Evolutionary conservation across 2,329 filamentous ascomycete species (phyloP), one percentile per base, ranked within the genome.

Genomic region (Pseudogymnoascus sp.): DNA sequence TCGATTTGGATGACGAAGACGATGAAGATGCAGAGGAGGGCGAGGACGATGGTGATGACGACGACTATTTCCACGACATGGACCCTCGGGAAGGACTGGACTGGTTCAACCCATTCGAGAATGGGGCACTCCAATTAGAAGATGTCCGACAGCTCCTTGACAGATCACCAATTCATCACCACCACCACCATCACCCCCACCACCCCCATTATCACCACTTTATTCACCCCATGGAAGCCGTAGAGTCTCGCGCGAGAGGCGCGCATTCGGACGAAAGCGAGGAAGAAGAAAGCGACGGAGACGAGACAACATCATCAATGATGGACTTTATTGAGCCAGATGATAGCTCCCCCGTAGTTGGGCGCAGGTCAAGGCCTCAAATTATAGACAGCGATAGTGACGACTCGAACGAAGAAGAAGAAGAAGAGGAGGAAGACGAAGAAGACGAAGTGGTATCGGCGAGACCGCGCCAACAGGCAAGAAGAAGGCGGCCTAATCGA

Each of bases 1-100:
- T 69, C 41, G 73, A 69, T 1, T 72, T 72, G 62, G 71, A 67
- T 35, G 72, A 72, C 11, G 65, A 70, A 41, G 70, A 69, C 16
- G 69, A 73, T 2, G 69, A 70, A 26, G 67, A 45, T 33, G 60
- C 16, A 11, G 29, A 52, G 37, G 29, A 41, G 29, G 35, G 12
- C 39, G 59, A 61, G 10, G 21, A 45, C 31, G 60, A 43, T n/a
- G 23, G 12, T 7, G 60, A 61, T 4, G 60, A 31, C 5, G 23
- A 29, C 2, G 26, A 33, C 49, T 33, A 33, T 14, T 19, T 64
- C 35, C 63, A 63, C n/a, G 29, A 62, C 43, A 16, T 10, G n/a
- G 49, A 33, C 5, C 49, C 29, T 14, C 49, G 26, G 16, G 26
- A 55, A 2, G 49, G 49, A 10, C 29, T 52, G 23, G 26, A 19